Percentiles rank a stretch among this genome's conserved stretches.
Conservation (phyloP, 495 filamentous ascomycete genomes). For the Aspergillus funiculosus region DNA sequence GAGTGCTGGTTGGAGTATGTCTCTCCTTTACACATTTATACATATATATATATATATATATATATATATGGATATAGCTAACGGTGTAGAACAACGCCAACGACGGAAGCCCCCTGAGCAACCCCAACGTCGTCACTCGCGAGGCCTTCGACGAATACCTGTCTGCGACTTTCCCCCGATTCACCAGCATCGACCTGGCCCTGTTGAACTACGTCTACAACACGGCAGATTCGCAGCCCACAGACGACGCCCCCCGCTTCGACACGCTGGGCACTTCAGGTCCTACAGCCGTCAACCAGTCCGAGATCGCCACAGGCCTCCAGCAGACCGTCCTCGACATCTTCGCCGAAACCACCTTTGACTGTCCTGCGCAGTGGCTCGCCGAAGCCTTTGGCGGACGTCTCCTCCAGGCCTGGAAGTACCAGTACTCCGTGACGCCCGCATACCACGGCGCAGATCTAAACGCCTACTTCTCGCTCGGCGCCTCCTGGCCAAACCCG, state of each 20-base stretch:
- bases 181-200: conserved; percentile 42
- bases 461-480: conserved; percentile 42
- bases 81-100: conserved; percentile 45
- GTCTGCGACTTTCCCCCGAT: conserved; percentile 41
- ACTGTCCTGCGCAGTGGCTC: conserved; percentile 60
- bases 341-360: conserved; percentile 56
- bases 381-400: conserved; percentile 49
- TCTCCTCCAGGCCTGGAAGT: conserved; percentile 41
- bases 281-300: conserved; percentile 44
- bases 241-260: conserved; percentile 24
- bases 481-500: conserved; percentile 2
- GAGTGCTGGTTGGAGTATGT: conserved; percentile 45
- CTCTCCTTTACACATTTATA: too few species aligned
- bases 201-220: conserved; percentile 44
- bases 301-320: conserved; percentile 44
- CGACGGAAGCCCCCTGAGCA: conserved; percentile 48
- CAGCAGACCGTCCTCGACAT: conserved; percentile 39
- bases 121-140: conserved; percentile 46
- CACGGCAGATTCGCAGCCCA: conserved; percentile 17
- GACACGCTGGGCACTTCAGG: conserved; percentile 42
- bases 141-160: conserved; percentile 42
- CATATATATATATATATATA: too few species aligned
- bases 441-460: conserved; percentile 55
- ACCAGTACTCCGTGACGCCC: conserved; percentile 57
- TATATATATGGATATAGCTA: conserved; percentile 3